These are phyloP conservation scores for Sporothrix brunneoviolacea DNA, from an alignment of 2,329 filamentous ascomycete genomes.

Conservation along the genomic window DNA sequence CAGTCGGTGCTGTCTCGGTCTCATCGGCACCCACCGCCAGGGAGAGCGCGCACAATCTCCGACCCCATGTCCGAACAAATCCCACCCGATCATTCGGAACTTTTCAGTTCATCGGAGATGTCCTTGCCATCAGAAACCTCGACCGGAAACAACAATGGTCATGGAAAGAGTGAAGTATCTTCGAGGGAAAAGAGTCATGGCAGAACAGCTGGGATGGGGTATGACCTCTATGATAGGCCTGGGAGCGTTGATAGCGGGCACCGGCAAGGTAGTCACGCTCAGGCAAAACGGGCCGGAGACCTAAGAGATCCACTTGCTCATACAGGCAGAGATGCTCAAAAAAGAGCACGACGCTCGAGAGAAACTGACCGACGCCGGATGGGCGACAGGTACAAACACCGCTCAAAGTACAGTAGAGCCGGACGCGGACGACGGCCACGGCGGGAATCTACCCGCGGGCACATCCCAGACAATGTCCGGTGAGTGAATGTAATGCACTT, in stretches of 20 bases:
- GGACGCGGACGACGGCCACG: slow-evolving; percentile 1
- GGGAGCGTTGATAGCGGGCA: too few relatives aligned
- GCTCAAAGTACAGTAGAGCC: not conserved
- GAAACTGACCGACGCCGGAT: not conserved
- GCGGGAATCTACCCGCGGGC: slow-evolving; percentile 7
- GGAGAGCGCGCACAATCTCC: slow-evolving; percentile 8
- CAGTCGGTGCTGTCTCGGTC: not conserved
- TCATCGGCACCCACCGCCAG: not conserved
- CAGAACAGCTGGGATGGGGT: too few relatives aligned
- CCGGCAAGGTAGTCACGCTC: too few relatives aligned
- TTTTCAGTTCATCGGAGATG: not conserved
- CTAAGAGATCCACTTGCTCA: too few relatives aligned
- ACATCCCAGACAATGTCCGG: slow-evolving; percentile 2
- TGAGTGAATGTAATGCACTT: not conserved
- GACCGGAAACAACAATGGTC: not conserved
- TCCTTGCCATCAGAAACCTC: slow-evolving; percentile 16
- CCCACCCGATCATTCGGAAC: not conserved
- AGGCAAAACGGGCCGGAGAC: too few relatives aligned
- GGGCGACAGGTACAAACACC: not conserved
- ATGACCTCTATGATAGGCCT: too few relatives aligned
- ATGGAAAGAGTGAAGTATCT: not conserved
- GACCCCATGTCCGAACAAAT: not conserved
- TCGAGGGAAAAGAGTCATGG: not conserved
- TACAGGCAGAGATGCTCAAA: too few relatives aligned
- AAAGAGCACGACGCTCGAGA: not conserved